These are phyloP conservation scores for Oryza nivara DNA, from an alignment of 176 grass and related monocot genomes.

Conservation along the genomic window DNA sequence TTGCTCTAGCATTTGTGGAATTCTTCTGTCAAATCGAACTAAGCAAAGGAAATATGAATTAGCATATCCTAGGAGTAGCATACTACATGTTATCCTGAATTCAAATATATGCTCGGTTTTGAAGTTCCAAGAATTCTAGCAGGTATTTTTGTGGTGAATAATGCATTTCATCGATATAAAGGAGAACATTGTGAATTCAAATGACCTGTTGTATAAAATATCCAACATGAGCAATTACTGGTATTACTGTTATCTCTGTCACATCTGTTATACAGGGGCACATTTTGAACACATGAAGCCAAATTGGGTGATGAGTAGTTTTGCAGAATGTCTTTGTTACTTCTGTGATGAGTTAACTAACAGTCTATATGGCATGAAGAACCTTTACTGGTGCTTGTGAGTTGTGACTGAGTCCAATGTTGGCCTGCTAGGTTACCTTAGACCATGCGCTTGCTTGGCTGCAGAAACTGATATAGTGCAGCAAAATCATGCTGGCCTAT, in stretches of 20 bases:
- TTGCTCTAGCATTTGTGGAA: conserved; percentile 1
- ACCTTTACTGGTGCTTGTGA: background rate
- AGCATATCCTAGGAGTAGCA: background rate
- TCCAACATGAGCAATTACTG: background rate
- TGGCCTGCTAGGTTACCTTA: background rate
- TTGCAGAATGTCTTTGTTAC: background rate
- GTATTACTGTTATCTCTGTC: background rate
- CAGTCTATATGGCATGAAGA: background rate
- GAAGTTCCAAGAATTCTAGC: background rate
- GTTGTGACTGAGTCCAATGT: background rate
- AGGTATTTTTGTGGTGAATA: background rate
- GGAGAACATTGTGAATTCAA: background rate
- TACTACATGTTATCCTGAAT: background rate
- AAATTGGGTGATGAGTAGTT: background rate
- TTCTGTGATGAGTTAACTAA: background rate
- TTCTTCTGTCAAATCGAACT: background rate
- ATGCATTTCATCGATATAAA: background rate
- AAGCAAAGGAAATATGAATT: background rate
- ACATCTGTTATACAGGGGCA: background rate
- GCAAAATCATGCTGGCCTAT: background rate
- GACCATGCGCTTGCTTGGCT: background rate
- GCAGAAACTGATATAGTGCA: background rate
- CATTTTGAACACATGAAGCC: background rate
- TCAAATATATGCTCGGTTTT: conserved; percentile 13
- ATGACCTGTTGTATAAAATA: background rate